These are phyloP conservation scores for Trichoderma gracile DNA, from an alignment of 2,329 filamentous ascomycete genomes.

Conservation along the genomic window DNA sequence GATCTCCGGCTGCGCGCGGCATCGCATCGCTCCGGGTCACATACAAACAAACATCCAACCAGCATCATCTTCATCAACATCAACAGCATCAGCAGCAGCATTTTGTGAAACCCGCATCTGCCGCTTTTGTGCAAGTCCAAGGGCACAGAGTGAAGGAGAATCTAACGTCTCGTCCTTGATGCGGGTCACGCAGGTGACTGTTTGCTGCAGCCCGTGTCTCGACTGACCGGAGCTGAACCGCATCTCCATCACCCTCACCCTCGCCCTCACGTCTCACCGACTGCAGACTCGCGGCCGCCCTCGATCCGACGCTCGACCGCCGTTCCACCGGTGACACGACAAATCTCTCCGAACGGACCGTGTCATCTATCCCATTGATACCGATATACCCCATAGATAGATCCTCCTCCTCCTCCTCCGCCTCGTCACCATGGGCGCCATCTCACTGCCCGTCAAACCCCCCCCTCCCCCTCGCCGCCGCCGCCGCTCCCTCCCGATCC, in stretches of 20 bases:
- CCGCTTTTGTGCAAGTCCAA: not conserved
- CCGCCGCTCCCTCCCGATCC: slow-evolving; percentile 14
- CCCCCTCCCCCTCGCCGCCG: not conserved
- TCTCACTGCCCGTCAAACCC: slow-evolving; percentile 1
- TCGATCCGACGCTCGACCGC: not conserved
- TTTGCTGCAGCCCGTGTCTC: not conserved
- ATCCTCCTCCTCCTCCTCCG: too few relatives aligned
- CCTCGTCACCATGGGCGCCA: slow-evolving; percentile 7
- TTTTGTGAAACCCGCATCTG: not conserved
- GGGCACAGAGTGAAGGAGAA: not conserved
- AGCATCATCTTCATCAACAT: not conserved
- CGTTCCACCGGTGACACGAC: not conserved
- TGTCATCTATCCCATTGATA: too few relatives aligned
- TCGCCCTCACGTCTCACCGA: not conserved
- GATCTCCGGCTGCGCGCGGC: slow-evolving; percentile 1
- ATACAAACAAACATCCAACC: not conserved
- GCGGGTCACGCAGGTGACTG: slow-evolving; percentile 13
- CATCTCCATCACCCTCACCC: not conserved
- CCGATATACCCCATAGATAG: too few relatives aligned
- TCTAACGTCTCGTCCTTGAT: not conserved
- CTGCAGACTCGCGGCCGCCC: not conserved
- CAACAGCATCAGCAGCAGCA: not conserved
- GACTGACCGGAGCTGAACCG: not conserved
- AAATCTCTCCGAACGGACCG: not conserved
- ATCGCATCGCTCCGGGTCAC: too few relatives aligned